These are phyloP conservation scores for Limonium bicolor DNA, from an alignment of 148 eudicot genomes.

Conservation along the genomic window DNA sequence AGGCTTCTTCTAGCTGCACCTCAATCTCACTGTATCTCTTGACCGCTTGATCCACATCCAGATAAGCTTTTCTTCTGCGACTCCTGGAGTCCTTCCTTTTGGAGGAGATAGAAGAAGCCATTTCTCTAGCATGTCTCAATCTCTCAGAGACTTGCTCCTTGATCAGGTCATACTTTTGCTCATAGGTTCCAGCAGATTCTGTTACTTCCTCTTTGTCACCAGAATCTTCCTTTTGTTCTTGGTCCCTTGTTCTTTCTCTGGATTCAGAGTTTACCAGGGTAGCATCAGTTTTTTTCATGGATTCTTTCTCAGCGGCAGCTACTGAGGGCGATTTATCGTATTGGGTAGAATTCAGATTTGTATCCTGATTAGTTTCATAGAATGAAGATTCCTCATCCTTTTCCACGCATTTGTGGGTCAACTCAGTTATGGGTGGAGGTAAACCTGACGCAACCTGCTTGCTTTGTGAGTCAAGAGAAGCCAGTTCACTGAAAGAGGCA, in stretches of 20 bases:
- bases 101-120: slow-evolving; percentile 28
- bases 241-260: slow-evolving; percentile 3
- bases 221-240: slow-evolving; percentile 8
- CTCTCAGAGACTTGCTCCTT: slow-evolving; percentile 35
- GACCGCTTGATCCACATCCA: slow-evolving; percentile 31
- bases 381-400: slow-evolving; percentile 1
- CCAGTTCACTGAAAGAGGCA: slow-evolving; percentile 1
- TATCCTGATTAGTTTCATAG: slow-evolving; percentile 7
- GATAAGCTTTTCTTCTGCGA: slow-evolving; percentile 53
- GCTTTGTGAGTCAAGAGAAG: slow-evolving; percentile 5
- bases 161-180: slow-evolving; percentile 28
- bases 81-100: slow-evolving; percentile 37
- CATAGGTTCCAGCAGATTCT: slow-evolving; percentile 10
- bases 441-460: slow-evolving; percentile 8
- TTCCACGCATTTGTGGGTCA: not conserved
- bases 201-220: slow-evolving; percentile 10
- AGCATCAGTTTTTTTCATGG: slow-evolving; percentile 2
- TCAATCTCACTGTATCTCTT: slow-evolving; percentile 39
- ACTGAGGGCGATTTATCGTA: slow-evolving; percentile 3
- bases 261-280: slow-evolving; percentile 2
- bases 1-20: slow-evolving; percentile 61
- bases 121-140: slow-evolving; percentile 23
- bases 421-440: slow-evolving; percentile 3
- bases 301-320: slow-evolving; percentile 7
- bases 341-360: not conserved